These are phyloP conservation scores for Carex parvula DNA, from an alignment of 176 grass and related monocot genomes.

Conservation along the genomic window DNA sequence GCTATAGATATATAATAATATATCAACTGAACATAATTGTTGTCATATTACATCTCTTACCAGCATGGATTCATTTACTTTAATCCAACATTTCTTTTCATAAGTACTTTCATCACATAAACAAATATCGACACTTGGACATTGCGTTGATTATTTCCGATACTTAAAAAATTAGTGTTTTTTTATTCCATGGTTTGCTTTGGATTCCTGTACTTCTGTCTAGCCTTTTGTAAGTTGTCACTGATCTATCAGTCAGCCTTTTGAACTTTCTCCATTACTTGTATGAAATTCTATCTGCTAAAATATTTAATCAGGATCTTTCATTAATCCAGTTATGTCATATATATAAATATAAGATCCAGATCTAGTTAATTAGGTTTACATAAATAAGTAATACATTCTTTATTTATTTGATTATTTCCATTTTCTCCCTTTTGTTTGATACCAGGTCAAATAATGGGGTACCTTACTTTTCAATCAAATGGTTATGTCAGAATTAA, in stretches of 20 bases:
- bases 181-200: not conserved
- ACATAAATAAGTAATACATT: not conserved
- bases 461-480: not conserved
- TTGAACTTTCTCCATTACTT: not conserved
- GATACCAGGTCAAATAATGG: not conserved
- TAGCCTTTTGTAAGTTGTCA: not conserved
- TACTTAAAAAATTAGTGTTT: not conserved
- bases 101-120: not conserved
- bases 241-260: not conserved
- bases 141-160: not conserved
- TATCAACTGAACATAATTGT: not conserved
- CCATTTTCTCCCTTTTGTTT: not conserved
- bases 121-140: not conserved
- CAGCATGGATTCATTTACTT: not conserved
- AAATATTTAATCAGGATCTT: not conserved
- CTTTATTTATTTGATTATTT: not conserved
- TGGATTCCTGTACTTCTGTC: not conserved
- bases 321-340: too few relatives aligned
- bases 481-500: not conserved
- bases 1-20: not conserved
- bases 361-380: not conserved
- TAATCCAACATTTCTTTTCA: not conserved
- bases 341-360: not conserved
- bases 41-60: not conserved
- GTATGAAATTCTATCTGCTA: not conserved